These are phyloP conservation scores for Epithemia pelagica DNA, from an alignment of 108 stramenopile genomes.

Conservation along the genomic window DNA sequence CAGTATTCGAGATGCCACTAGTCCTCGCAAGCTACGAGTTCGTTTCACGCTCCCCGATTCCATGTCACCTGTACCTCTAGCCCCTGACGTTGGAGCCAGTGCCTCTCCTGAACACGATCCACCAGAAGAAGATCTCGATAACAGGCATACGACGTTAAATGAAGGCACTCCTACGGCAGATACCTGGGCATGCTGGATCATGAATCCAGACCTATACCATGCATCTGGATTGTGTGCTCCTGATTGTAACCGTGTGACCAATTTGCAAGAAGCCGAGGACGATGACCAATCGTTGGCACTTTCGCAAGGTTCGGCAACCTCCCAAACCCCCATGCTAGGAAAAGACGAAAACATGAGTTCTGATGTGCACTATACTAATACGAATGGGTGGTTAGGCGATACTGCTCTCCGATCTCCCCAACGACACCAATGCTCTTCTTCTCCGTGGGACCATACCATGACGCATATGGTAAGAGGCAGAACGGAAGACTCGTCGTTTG, in stretches of 20 bases:
- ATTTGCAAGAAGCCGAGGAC: neutral
- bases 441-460: too few species aligned
- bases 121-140: too few species aligned
- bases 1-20: neutral
- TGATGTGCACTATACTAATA: neutral
- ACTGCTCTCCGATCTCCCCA: too few species aligned
- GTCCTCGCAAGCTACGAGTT: neutral
- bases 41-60: neutral
- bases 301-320: neutral
- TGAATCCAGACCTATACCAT: neutral
- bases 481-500: too few species aligned
- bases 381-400: too few species aligned
- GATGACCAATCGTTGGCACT: neutral
- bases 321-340: neutral
- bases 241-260: neutral
- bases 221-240: neutral
- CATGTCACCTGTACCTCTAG: too few species aligned
- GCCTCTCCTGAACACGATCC: too few species aligned
- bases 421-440: too few species aligned
- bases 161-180: neutral
- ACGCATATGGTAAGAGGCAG: too few species aligned
- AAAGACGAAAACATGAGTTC: neutral
- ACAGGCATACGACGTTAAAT: too few species aligned
- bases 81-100: too few species aligned
- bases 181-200: slow-evolving; percentile 4